A percentile compares a stretch with the other conserved stretches of the same genome.
Conservation (phyloP, 768 basidiomycete species). For the Lactarius sp. region DNA sequence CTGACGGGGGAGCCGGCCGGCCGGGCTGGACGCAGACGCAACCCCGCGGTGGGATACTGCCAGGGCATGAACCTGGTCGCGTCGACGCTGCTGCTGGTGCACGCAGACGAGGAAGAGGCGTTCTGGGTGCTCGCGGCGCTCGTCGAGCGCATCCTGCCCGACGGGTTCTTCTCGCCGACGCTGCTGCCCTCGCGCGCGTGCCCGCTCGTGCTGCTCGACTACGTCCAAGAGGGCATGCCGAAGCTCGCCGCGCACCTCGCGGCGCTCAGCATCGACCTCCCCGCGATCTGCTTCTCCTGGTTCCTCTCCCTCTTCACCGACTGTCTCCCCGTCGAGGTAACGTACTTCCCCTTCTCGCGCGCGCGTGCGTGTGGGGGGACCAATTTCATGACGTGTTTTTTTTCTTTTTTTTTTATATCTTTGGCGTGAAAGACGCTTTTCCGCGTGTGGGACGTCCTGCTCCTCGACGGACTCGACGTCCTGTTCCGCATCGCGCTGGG, state of each 20-base stretch:
- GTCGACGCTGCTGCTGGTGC: constrained; percentile 87
- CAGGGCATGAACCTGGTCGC: constrained; percentile 96
- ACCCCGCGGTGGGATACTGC: constrained; percentile 89
- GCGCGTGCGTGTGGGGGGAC: too few species aligned
- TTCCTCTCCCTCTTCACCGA: constrained; percentile 95
- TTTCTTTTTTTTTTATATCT: background rate
- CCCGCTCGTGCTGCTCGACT: constrained; percentile 84
- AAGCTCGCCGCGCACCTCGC: constrained; percentile 71
- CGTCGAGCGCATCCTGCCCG: constrained; percentile 82
- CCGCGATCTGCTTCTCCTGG: constrained; percentile 98
- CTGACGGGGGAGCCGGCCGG: background rate
- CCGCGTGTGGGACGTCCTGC: constrained; percentile 93
- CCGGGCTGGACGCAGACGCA: constrained; percentile 70
- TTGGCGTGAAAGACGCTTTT: constrained; percentile 68
- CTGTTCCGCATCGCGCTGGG: constrained; percentile 87
- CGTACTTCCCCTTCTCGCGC: constrained; percentile 23
- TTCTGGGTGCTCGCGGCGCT: constrained; percentile 93
- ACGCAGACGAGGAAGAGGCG: constrained; percentile 94
- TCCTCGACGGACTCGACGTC: constrained; percentile 88
- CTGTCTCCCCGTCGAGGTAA: constrained; percentile 89
- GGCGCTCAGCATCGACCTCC: constrained; percentile 81
- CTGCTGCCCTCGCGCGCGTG: constrained; percentile 92
- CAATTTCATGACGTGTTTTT: background rate
- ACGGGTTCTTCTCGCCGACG: constrained; percentile 90
- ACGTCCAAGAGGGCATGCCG: constrained; percentile 72